Conservation (phyloP, 108 stramenopile species). For the Skeletonema costatum region DNA sequence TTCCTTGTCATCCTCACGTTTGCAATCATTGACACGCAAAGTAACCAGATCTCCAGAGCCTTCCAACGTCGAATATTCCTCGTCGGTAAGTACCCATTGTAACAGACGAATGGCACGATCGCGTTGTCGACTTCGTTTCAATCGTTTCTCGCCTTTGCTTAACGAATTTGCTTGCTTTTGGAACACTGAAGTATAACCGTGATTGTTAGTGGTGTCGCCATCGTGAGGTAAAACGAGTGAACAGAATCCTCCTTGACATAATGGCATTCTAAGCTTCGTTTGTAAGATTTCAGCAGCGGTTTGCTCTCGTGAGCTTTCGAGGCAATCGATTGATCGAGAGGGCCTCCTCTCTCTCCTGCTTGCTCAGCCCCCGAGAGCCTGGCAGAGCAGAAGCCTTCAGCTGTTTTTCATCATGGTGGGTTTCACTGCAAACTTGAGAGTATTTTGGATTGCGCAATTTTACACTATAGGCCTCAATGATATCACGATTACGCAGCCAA, state of each 20-base stretch:
- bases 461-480: background rate
- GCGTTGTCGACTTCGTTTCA: conserved; percentile 34
- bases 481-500: background rate
- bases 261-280: background rate
- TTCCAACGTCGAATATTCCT: conserved; percentile 36
- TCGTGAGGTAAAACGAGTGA: conserved; percentile 25
- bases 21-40: conserved; percentile 10
- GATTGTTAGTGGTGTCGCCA: background rate
- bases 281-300: background rate
- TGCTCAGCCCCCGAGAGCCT: too few species aligned
- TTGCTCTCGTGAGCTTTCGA: too few species aligned
- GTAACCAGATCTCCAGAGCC: conserved; percentile 45
- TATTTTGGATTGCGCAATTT: background rate
- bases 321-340: background rate
- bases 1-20: background rate
- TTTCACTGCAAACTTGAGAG: too few species aligned
- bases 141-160: conserved; percentile 42
- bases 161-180: background rate
- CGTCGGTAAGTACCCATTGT: conserved; percentile 37
- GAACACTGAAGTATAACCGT: conserved; percentile 11
- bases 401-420: too few species aligned
- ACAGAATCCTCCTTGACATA: conserved; percentile 37
- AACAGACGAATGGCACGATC: conserved; percentile 29
- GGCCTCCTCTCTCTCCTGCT: background rate
- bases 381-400: too few species aligned